Conservation (phyloP, 2,329 filamentous ascomycete genomes). For the Alternaria ventricosa region DNA sequence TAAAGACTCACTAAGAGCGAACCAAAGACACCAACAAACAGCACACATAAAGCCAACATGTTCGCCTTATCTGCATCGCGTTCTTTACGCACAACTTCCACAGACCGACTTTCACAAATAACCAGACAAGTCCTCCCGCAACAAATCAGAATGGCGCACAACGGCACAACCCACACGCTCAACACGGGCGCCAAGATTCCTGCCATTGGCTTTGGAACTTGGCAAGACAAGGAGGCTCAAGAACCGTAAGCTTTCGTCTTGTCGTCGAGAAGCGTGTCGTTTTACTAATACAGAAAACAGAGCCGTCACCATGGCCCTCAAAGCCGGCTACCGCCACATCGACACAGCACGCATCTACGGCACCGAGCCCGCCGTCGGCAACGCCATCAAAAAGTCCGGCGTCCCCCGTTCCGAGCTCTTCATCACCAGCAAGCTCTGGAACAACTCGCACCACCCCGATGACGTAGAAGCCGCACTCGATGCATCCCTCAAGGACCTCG, state of each 20-base stretch:
- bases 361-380: constrained; percentile 32
- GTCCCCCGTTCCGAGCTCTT: constrained; percentile 49
- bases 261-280: neutral
- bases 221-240: constrained; percentile 41
- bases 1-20: neutral
- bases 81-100: constrained; percentile 17
- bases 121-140: constrained; percentile 21
- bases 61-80: constrained; percentile 20
- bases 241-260: constrained; percentile 23
- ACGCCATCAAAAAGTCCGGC: constrained; percentile 40
- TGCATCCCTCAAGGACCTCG: constrained; percentile 77
- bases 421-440: constrained; percentile 83
- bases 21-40: neutral
- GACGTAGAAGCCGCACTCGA: constrained; percentile 75
- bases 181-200: constrained; percentile 78
- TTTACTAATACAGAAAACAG: constrained; percentile 9
- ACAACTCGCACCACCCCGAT: constrained; percentile 76
- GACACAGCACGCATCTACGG: constrained; percentile 39
- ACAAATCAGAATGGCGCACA: constrained; percentile 39
- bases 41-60: constrained; percentile 14
- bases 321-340: constrained; percentile 41
- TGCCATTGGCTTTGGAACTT: constrained; percentile 66
- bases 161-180: constrained; percentile 57
- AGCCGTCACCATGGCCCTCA: constrained; percentile 48
- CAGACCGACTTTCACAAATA: constrained; percentile 22